phyloP scores from a whole-genome alignment of 805 yeast species.

The Zygosaccharomyces rouxii region DNA sequence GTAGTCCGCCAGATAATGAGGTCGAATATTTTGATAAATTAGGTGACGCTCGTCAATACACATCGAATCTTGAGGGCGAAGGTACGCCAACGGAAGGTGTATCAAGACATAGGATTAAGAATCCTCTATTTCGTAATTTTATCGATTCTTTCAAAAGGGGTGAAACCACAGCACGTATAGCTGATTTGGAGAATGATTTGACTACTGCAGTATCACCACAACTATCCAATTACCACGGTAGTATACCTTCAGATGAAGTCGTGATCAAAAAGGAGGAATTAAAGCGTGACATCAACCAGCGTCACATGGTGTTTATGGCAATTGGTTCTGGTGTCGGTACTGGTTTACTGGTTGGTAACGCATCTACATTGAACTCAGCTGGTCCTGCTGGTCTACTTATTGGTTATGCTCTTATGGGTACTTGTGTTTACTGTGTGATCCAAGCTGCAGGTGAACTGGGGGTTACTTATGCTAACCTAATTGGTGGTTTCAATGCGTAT shows the following conservation, averaged over 20 bases:
- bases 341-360: conserved; percentile 69
- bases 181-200: conserved; percentile 33
- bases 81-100: neutral
- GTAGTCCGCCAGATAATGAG: conserved; percentile 18
- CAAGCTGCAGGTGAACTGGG: conserved; percentile 65
- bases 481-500: conserved; percentile 60
- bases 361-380: conserved; percentile 50
- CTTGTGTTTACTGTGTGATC: conserved; percentile 57
- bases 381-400: conserved; percentile 63
- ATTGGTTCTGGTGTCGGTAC: conserved; percentile 75
- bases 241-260: conserved; percentile 5
- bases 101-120: neutral
- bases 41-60: neutral
- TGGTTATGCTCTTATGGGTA: conserved; percentile 57
- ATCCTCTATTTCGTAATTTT: conserved; percentile 26
- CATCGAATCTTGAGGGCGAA: neutral
- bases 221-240: conserved; percentile 8
- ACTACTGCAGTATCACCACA: conserved; percentile 16
- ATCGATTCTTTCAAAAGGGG: conserved; percentile 41
- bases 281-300: conserved; percentile 33
- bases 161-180: conserved; percentile 23
- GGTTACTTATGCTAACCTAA: conserved; percentile 55
- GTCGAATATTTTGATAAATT: conserved; percentile 24
- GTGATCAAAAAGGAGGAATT: conserved; percentile 20
- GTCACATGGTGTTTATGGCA: conserved; percentile 72